phyloP scores from a whole-genome alignment of 2,329 filamentous ascomycete genomes.

The Fusarium stilboides region DNA sequence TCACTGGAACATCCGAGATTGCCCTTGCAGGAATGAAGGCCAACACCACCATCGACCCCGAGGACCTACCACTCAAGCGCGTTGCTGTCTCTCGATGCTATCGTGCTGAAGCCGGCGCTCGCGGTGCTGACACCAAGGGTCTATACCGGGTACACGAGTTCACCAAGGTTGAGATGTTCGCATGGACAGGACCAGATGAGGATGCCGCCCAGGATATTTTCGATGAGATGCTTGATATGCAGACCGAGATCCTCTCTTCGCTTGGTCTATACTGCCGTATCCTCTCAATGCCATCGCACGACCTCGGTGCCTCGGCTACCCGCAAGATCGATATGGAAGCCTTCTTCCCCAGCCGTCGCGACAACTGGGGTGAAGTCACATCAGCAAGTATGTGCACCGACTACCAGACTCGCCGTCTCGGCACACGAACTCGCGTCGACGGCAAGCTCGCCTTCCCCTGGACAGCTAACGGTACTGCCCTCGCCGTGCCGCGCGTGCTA shows the following conservation, averaged over 20 bases:
- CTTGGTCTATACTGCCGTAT: slow-evolving; percentile 89
- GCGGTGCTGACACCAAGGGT: slow-evolving; percentile 92
- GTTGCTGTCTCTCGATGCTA: slow-evolving; percentile 94
- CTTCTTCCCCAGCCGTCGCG: slow-evolving; percentile 85
- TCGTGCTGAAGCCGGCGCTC: slow-evolving; percentile 91
- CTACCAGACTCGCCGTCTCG: slow-evolving; percentile 89
- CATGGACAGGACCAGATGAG: slow-evolving; percentile 80
- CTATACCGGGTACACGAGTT: slow-evolving; percentile 98
- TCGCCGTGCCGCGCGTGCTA: slow-evolving; percentile 90
- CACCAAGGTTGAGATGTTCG: slow-evolving; percentile 98
- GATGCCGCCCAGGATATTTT: slow-evolving; percentile 73
- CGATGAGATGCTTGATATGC: slow-evolving; percentile 87
- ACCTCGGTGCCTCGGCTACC: slow-evolving; percentile 89
- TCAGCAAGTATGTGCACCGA: slow-evolving; percentile 93
- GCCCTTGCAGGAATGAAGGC: slow-evolving; percentile 93
- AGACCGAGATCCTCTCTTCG: slow-evolving; percentile 83
- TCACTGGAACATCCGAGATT: slow-evolving; percentile 95
- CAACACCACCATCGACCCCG: slow-evolving; percentile 74
- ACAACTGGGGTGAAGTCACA: slow-evolving; percentile 90
- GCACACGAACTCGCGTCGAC: slow-evolving; percentile 77
- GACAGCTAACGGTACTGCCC: slow-evolving; percentile 93
- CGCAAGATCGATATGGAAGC: slow-evolving; percentile 96
- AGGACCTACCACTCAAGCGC: slow-evolving; percentile 80
- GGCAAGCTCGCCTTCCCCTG: slow-evolving; percentile 80
- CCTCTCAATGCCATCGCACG: slow-evolving; percentile 90